Evolutionary conservation across 208 protist genomes (phyloP).

Genomic region (Leishmania braziliensis): DNA sequence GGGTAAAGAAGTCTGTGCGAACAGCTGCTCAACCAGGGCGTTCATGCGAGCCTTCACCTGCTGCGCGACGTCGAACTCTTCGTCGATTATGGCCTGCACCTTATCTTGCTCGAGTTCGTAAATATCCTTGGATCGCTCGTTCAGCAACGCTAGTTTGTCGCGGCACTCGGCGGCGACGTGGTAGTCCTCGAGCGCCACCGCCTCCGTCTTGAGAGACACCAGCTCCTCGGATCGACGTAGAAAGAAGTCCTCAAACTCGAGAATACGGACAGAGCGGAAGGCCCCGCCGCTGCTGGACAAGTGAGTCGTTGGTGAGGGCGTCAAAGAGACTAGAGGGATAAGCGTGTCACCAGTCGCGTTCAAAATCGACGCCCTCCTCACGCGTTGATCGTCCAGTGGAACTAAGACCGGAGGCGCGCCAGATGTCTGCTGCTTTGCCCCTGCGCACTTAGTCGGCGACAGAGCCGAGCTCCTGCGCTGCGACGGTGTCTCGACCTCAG

Average conservation of each 20-base stretch:
- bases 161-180: slow-evolving; percentile 61
- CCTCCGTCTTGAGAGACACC: slow-evolving; percentile 79
- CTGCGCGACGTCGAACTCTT: slow-evolving; percentile 88
- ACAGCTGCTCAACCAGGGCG: slow-evolving; percentile 54
- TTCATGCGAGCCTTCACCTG: slow-evolving; percentile 76
- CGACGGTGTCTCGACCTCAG: background rate
- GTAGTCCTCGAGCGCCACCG: slow-evolving; percentile 71
- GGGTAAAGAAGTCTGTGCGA: slow-evolving; percentile 50
- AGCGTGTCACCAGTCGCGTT: background rate
- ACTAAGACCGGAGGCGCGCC: background rate
- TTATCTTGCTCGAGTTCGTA: slow-evolving; percentile 89
- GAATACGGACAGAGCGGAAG: slow-evolving; percentile 81
- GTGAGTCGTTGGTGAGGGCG: background rate
- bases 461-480: background rate
- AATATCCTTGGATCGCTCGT: slow-evolving; percentile 58
- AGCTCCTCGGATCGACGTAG: slow-evolving; percentile 80
- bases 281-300: slow-evolving; percentile 4
- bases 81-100: slow-evolving; percentile 89
- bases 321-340: background rate
- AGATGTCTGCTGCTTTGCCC: background rate
- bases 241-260: slow-evolving; percentile 90
- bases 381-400: background rate
- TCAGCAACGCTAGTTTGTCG: slow-evolving; percentile 77
- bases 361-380: background rate
- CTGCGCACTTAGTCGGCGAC: background rate